Evolutionary conservation across 805 yeast genomes (phyloP), one percentile per base, ranked within the genome.

Genomic region (Clavispora fructus): DNA sequence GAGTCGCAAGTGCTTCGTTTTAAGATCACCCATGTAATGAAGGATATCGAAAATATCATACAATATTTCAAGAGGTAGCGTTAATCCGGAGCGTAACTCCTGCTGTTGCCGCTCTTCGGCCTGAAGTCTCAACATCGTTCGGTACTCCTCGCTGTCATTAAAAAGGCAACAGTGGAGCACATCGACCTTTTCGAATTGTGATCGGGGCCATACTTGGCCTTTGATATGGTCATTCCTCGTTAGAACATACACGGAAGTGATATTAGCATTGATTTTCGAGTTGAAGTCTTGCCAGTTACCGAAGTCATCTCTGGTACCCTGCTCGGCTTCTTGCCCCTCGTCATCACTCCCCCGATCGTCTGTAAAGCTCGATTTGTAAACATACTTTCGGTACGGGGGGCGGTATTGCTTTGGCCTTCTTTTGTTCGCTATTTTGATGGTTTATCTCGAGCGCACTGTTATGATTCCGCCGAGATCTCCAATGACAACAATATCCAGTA

Each of bases 321-420:
- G 53, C 9, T 45, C 45, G 14, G 45, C 56, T 4, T 35, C 39
- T 13, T 28, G 42, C 12, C 31, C 35, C 16, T 49, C 51, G 14
- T 45, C 58, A 3, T 45, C 55, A 7, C 46, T 62, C 60, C 44
- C 60, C 60, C 39, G 51, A 19, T 47, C 57, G 30, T 54, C 60
- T 6, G 62, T 57, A 42, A 55, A 59, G 52, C 57, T 63, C 26
- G 74, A 71, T 29, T 78, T 74, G 55, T 80, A 81, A 40, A 78
- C 89, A 62, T 87, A 88, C 63, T 83, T 78, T 64, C 82, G 76
- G 67, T 87, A 90, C 6, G 91, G 90, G 46, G 90, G 89, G 51
- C 83, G 82, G 40, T 77, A 72, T 73, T 90, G 85, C 73, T 85
- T 85, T 10, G 96, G 90, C 62, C 97, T 77, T 59, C 91, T 69